Conservation (phyloP, 352 stramenopile genomes). For the Phytophthora sp. region DNA sequence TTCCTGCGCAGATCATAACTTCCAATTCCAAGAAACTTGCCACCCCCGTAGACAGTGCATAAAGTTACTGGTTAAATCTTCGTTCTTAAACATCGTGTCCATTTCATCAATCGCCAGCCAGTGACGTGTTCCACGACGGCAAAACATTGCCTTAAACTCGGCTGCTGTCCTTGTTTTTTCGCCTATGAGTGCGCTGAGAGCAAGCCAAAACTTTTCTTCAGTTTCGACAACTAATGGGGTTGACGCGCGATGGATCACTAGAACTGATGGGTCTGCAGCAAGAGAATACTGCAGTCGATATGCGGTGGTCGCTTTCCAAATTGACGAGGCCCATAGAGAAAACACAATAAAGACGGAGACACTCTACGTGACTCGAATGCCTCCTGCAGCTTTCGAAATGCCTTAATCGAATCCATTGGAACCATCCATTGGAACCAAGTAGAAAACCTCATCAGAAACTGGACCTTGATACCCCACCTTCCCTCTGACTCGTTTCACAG, state of each 20-base stretch:
- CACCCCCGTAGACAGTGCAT: not conserved
- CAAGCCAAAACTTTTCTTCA: conserved; percentile 10
- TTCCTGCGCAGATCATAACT: not conserved
- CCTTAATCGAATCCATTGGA: not conserved
- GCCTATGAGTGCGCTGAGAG: not conserved
- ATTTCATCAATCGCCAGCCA: not conserved
- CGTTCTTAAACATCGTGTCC: not conserved
- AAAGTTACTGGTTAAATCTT: not conserved
- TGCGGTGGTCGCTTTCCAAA: conserved; percentile 28
- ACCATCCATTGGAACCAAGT: too few relatives aligned
- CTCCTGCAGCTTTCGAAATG: not conserved
- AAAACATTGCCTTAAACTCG: not conserved
- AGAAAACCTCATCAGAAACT: not conserved
- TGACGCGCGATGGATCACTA: not conserved
- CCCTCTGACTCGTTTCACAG: too few relatives aligned
- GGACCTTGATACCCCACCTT: not conserved
- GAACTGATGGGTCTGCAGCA: not conserved
- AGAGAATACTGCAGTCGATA: conserved; percentile 15
- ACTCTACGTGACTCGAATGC: not conserved
- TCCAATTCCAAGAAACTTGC: not conserved
- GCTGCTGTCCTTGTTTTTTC: not conserved
- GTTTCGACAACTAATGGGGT: not conserved
- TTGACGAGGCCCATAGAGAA: conserved; percentile 25
- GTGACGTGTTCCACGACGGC: not conserved
- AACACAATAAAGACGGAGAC: not conserved